These are phyloP conservation scores for Psilocybe subaeruginosa DNA, from an alignment of 768 basidiomycete species.

Conservation along the genomic window DNA sequence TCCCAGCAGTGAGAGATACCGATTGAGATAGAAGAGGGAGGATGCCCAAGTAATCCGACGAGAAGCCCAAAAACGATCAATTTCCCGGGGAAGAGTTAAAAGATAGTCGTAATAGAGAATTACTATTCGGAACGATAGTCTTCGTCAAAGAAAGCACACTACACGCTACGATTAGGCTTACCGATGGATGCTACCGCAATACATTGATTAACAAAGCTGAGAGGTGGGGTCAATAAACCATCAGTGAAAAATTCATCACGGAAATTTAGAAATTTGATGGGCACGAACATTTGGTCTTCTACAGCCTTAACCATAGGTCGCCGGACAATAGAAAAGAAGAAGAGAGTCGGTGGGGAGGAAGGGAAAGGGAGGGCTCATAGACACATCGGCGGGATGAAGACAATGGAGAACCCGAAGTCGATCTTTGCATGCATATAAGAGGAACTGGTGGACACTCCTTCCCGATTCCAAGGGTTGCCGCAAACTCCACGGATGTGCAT, in stretches of 20 bases:
- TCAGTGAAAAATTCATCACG: neutral
- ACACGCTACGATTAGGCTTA: neutral
- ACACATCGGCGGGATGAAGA: neutral
- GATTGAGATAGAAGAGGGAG: slow-evolving; percentile 46
- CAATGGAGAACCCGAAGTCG: neutral
- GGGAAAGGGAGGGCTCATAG: neutral
- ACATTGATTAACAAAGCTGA: slow-evolving; percentile 12
- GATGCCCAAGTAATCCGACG: slow-evolving; percentile 33
- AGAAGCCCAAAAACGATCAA: slow-evolving; percentile 46
- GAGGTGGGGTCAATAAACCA: neutral
- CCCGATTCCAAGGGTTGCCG: neutral
- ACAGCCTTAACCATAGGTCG: neutral
- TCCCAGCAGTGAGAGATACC: slow-evolving; percentile 42
- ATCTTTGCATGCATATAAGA: neutral
- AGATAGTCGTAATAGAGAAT: slow-evolving; percentile 53
- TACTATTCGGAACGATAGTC: slow-evolving; percentile 20
- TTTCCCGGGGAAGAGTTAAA: slow-evolving; percentile 46
- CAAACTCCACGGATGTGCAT: neutral
- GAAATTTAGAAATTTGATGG: neutral
- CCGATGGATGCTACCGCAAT: slow-evolving; percentile 9
- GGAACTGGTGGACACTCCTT: neutral
- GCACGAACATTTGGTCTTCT: slow-evolving; percentile 5
- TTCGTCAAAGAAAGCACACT: neutral
- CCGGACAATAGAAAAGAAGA: neutral
- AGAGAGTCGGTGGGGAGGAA: neutral